Conservation (phyloP, 148 eudicot species). For the Vaccinium myrtillus region DNA sequence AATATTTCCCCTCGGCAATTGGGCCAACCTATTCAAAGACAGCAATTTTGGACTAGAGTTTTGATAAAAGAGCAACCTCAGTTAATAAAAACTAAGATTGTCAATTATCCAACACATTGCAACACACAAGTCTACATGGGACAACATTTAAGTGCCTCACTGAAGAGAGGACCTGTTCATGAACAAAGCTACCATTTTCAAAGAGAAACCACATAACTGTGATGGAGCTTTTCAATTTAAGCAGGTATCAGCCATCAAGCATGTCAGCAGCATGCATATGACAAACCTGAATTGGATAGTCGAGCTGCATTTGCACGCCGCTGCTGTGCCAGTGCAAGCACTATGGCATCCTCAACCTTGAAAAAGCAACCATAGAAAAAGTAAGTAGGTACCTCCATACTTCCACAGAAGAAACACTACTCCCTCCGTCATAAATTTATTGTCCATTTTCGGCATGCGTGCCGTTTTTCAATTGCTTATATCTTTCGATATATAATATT, state of each 20-base stretch:
- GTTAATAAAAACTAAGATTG: background rate
- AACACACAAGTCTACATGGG: background rate
- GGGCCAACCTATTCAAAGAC: background rate
- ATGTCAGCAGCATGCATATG: background rate
- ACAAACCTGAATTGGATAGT: slow-evolving; percentile 13
- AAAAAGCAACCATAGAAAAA: slow-evolving; percentile 8
- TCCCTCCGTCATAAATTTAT: too few species aligned
- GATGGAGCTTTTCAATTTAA: background rate
- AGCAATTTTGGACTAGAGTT: background rate
- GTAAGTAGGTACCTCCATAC: background rate
- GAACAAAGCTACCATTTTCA: background rate
- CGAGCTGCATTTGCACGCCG: slow-evolving; percentile 13
- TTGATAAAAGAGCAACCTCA: slow-evolving; percentile 9
- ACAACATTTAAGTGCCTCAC: background rate
- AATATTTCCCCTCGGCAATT: background rate
- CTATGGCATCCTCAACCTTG: slow-evolving; percentile 96
- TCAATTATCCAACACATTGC: background rate
- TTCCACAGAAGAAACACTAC: background rate
- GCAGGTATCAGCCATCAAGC: slow-evolving; percentile 1
- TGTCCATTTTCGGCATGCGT: too few species aligned
- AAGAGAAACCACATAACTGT: background rate
- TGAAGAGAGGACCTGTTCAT: background rate
- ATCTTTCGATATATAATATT: too few species aligned
- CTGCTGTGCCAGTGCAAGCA: slow-evolving; percentile 60
- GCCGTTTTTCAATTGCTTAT: too few species aligned